A percentile compares a stretch with the other conserved stretches of the same genome.
These are phyloP conservation scores for Casuarina glauca DNA, from an alignment of 306 rosid species.

Conservation along the genomic window DNA sequence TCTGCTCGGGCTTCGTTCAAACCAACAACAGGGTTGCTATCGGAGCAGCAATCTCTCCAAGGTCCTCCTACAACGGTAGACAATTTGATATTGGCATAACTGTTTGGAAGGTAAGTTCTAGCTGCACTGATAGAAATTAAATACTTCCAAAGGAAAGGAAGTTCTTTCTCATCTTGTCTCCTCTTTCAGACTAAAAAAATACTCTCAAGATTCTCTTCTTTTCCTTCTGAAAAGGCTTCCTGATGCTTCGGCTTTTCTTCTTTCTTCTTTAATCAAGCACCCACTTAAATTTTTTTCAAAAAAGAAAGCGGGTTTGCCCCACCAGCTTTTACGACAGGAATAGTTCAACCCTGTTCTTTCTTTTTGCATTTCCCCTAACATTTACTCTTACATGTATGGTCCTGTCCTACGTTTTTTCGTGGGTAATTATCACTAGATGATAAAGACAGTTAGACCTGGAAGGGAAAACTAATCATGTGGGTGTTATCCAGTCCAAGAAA, in stretches of 20 bases:
- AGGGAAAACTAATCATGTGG: conserved; percentile 31
- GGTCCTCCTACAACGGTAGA: conserved; percentile 70
- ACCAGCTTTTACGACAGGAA: conserved; percentile 23
- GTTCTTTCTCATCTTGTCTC: conserved; percentile 31
- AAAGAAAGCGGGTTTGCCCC: conserved; percentile 15
- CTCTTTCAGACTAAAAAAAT: conserved; percentile 23
- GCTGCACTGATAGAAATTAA: background rate
- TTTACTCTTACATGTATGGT: background rate
- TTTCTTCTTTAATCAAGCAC: conserved; percentile 40
- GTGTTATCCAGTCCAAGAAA: conserved; percentile 8
- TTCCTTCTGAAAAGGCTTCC: conserved; percentile 35
- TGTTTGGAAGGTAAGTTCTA: conserved; percentile 87
- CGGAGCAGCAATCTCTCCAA: conserved; percentile 97
- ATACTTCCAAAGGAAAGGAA: background rate
- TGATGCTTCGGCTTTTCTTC: conserved; percentile 30
- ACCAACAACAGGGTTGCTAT: conserved; percentile 91
- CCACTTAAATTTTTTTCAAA: background rate
- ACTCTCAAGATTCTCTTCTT: conserved; percentile 44
- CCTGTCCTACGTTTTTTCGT: background rate
- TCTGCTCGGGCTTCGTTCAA: conserved; percentile 97
- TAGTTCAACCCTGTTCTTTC: conserved; percentile 15
- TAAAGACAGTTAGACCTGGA: conserved; percentile 17
- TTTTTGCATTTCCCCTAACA: conserved; percentile 3
- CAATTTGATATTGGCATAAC: conserved; percentile 95
- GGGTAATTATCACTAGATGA: background rate